Conservation (phyloP, 2,329 filamentous ascomycete species). For the Bipolaris oryzae region DNA sequence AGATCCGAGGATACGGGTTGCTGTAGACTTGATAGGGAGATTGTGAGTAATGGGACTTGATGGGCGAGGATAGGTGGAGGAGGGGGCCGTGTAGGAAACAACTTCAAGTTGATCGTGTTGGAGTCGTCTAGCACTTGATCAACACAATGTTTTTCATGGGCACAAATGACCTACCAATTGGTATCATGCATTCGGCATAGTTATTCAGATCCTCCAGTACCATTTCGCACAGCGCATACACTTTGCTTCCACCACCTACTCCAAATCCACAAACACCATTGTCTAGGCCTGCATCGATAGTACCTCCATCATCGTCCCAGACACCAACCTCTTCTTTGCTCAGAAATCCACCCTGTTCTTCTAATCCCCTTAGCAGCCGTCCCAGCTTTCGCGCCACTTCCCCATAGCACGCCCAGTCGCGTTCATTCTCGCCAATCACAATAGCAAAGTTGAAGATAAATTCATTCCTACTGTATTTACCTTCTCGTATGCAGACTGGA, state of each 20-base stretch:
- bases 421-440: conserved; percentile 69
- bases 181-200: conserved; percentile 98
- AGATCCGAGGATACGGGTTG: conserved; percentile 69
- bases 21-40: conserved; percentile 50
- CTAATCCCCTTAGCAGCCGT: conserved; percentile 82
- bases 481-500: conserved; percentile 80
- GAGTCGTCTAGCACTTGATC: conserved; percentile 70
- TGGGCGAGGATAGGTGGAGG: conserved; percentile 81
- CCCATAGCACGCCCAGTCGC: conserved; percentile 78
- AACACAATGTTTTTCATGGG: not conserved
- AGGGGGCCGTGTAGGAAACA: conserved; percentile 81
- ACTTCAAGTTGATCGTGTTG: conserved; percentile 94
- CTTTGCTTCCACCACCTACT: conserved; percentile 53
- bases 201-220: conserved; percentile 93
- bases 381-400: conserved; percentile 86
- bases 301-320: conserved; percentile 38
- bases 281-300: conserved; percentile 9
- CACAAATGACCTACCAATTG: conserved; percentile 70
- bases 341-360: conserved; percentile 87
- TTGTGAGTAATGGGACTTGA: conserved; percentile 84
- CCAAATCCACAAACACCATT: conserved; percentile 32
- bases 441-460: conserved; percentile 99
- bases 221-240: conserved; percentile 78
- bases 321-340: conserved; percentile 61
- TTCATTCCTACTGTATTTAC: conserved; percentile 86